A percentile compares a stretch with the other conserved stretches of the same genome.
These are phyloP conservation scores for Botrytis deweyae DNA, from an alignment of 2,329 filamentous ascomycete genomes.

Conservation along the genomic window DNA sequence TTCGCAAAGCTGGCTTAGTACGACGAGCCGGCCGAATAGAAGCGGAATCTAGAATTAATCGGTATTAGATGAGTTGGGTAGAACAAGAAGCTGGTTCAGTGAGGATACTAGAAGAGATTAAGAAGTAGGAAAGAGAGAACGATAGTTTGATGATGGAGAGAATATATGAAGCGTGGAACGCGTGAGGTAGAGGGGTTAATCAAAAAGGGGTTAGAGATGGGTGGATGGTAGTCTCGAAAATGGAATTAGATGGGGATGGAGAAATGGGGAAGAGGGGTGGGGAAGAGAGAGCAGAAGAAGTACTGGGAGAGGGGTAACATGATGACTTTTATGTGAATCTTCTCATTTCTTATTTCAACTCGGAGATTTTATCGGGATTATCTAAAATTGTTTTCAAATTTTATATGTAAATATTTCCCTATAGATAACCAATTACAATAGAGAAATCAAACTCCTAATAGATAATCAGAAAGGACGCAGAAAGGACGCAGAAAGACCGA, in stretches of 20 bases:
- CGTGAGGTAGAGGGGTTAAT: neutral
- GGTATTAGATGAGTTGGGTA: too few species aligned
- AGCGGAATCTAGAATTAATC: neutral
- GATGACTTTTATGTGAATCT: neutral
- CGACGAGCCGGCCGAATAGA: neutral
- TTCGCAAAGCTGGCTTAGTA: neutral
- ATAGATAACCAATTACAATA: neutral
- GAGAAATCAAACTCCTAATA: neutral
- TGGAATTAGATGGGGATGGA: too few species aligned
- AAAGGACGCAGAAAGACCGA: neutral
- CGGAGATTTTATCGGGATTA: fast-evolving
- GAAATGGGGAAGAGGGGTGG: too few species aligned
- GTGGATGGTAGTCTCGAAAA: neutral
- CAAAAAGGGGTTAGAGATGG: too few species aligned
- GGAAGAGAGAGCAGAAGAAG: fast-evolving
- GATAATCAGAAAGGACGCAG: fast-evolving
- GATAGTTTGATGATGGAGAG: too few species aligned
- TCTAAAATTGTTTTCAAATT: neutral
- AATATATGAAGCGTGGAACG: too few species aligned
- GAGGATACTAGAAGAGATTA: neutral
- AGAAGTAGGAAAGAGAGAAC: too few species aligned
- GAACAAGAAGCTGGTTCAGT: neutral
- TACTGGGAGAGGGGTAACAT: neutral
- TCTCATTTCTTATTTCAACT: fast-evolving
- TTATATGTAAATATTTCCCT: neutral